Conservation (phyloP, 2,329 filamentous ascomycete genomes). For the Fusarium hostae region DNA sequence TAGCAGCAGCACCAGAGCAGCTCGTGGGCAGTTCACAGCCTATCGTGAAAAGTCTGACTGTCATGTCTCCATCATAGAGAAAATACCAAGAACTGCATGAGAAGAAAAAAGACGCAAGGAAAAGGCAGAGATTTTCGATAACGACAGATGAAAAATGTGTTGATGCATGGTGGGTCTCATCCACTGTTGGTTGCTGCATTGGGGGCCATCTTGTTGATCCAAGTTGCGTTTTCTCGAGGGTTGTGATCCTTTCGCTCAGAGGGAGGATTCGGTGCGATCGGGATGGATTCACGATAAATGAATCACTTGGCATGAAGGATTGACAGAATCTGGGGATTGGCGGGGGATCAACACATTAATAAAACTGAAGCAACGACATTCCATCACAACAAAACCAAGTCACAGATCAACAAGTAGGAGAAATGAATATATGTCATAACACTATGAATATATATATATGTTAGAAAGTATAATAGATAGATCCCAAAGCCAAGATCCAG, state of each 20-base stretch:
- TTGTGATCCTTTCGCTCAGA: not conserved
- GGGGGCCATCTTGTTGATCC: not conserved
- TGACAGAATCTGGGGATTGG: not conserved
- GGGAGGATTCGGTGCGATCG: not conserved
- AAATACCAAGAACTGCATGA: not conserved
- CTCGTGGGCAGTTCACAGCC: conserved; percentile 37
- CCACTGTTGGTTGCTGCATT: not conserved
- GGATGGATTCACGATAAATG: not conserved
- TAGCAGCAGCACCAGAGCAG: conserved; percentile 18
- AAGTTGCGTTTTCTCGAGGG: not conserved
- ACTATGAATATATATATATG: conserved; percentile 38
- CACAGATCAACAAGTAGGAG: not conserved
- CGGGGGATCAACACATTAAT: not conserved
- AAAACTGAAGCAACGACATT: not conserved
- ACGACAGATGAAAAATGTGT: not conserved
- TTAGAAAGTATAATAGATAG: conserved; percentile 29
- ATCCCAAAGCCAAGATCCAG: conserved; percentile 39
- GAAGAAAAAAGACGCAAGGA: conserved; percentile 24
- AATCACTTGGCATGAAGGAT: conserved; percentile 5
- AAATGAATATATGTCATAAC: conserved; percentile 42
- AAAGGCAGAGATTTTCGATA: conserved; percentile 19
- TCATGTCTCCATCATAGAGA: conserved; percentile 25
- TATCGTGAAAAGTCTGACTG: conserved; percentile 24
- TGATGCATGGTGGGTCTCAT: not conserved
- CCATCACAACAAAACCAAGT: not conserved